These are phyloP conservation scores for Solanum sparsipilum DNA, from an alignment of 257 asterid species.

Conservation along the genomic window DNA sequence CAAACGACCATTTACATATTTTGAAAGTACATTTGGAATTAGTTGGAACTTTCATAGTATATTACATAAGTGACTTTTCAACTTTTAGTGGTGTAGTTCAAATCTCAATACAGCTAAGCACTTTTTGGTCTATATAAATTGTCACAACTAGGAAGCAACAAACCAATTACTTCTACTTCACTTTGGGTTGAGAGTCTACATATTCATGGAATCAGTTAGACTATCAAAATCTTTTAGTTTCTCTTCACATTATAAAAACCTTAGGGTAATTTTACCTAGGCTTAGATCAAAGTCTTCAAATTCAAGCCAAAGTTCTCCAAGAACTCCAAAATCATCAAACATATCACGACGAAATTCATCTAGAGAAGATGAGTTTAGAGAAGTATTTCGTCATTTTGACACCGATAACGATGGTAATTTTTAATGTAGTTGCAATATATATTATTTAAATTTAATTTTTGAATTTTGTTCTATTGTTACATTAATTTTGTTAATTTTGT, in stretches of 20 bases:
- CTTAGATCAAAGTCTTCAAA: slow-evolving; percentile 11
- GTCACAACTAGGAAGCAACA: background rate
- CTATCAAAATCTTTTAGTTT: slow-evolving; percentile 18
- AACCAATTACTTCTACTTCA: background rate
- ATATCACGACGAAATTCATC: slow-evolving; percentile 6
- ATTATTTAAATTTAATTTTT: background rate
- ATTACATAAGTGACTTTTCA: background rate
- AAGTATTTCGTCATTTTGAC: slow-evolving; percentile 52
- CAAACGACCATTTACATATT: background rate
- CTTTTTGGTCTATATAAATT: background rate
- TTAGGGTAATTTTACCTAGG: slow-evolving; percentile 7
- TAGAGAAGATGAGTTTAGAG: slow-evolving; percentile 30
- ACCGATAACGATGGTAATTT: slow-evolving; percentile 21
- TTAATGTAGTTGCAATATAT: background rate
- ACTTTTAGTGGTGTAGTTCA: background rate
- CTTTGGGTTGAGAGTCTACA: background rate
- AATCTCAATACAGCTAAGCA: background rate
- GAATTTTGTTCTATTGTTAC: background rate
- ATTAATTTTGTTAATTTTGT: background rate
- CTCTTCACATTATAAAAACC: slow-evolving; percentile 11
- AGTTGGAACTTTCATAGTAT: background rate
- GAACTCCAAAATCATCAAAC: slow-evolving; percentile 11
- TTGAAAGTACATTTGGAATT: background rate
- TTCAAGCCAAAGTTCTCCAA: slow-evolving; percentile 9
- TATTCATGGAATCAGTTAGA: slow-evolving; percentile 11